Evolutionary conservation across 179 eudicot genomes (phyloP), one percentile per base, ranked within the genome.

Genomic region (Gypsophila paniculata): DNA sequence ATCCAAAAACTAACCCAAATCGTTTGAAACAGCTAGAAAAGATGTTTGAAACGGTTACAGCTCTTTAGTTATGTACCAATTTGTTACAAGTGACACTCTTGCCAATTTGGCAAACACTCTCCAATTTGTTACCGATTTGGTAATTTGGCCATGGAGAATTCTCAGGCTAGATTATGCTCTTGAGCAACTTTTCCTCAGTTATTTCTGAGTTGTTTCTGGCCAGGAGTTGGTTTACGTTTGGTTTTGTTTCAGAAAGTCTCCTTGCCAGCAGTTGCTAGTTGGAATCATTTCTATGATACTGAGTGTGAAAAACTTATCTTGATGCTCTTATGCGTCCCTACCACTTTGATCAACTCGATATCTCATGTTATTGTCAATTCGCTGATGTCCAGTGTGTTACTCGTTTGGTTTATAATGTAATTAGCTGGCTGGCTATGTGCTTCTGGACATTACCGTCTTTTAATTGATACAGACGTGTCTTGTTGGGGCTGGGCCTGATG

Each of bases 401-500:
- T 21, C 52, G 19, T 46, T 34, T 32, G 19, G 25, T 54, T 59
- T 3, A 3, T 17, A 6, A 42, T 13, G 59, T 38, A 63, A 26
- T 64, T 34, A 44, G 26, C 52, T 63, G 9, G 60, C 36, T 66
- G 55, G 53, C 15, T 25, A 67, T 21, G 25, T 2, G 13, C 22
- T 57, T 26, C 49, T 19, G 54, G 57, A 70, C 74, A 19, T 77
- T 72, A 69, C 44, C 42, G 58, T 51, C 76, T 61, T 62, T 13
- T 58, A 2, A 15, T 80, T 42, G 79, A 72, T 70, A 61, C 90
- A 95, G 97, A 95, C 99, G 54, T 95, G 99, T 83, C 88, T 95
- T 72, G 92, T 95, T 68, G 99, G 99, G 75, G 99, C 99, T 73
- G 99, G 97, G 49, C 96, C 96, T 57, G 91, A 86, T 75, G 99